Evolutionary conservation across 129 eudicot genomes (phyloP).

Genomic region (Flaveria sonorensis): DNA sequence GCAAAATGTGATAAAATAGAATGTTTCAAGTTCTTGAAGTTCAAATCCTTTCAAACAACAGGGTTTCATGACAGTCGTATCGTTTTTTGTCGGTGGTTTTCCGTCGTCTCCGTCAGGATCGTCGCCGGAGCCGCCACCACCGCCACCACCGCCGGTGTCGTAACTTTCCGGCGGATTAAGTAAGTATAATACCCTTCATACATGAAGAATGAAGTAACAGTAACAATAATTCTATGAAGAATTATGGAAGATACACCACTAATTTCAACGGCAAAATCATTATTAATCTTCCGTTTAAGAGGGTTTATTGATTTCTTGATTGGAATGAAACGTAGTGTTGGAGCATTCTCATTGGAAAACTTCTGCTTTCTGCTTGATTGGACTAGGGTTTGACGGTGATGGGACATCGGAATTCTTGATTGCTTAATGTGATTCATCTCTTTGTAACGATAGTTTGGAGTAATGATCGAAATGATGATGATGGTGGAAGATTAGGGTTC

Average conservation of each 20-base stretch:
- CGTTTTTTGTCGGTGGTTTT: slow-evolving; percentile 83
- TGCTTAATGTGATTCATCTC: slow-evolving; percentile 64
- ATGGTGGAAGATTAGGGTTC: not conserved
- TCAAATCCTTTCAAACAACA: not conserved
- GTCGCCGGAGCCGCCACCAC: slow-evolving; percentile 70
- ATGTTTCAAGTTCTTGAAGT: not conserved
- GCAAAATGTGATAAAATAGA: too few species aligned
- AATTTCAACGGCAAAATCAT: too few species aligned
- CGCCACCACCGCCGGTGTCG: too few species aligned
- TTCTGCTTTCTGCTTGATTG: slow-evolving; percentile 30
- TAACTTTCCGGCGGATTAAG: too few species aligned
- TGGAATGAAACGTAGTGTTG: too few species aligned
- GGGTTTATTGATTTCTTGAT: too few species aligned
- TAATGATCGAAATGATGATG: not conserved
- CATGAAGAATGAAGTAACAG: too few species aligned
- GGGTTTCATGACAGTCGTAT: slow-evolving; percentile 94
- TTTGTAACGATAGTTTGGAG: not conserved
- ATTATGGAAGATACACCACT: too few species aligned
- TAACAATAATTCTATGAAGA: too few species aligned
- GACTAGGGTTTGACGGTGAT: slow-evolving; percentile 34
- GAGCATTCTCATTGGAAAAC: too few species aligned
- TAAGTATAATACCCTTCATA: too few species aligned
- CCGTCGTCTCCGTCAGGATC: slow-evolving; percentile 68
- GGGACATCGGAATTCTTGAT: slow-evolving; percentile 39
- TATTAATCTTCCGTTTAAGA: too few species aligned